These are phyloP conservation scores for Truncatella angustata DNA, from an alignment of 2,329 filamentous ascomycete species.

Conservation along the genomic window DNA sequence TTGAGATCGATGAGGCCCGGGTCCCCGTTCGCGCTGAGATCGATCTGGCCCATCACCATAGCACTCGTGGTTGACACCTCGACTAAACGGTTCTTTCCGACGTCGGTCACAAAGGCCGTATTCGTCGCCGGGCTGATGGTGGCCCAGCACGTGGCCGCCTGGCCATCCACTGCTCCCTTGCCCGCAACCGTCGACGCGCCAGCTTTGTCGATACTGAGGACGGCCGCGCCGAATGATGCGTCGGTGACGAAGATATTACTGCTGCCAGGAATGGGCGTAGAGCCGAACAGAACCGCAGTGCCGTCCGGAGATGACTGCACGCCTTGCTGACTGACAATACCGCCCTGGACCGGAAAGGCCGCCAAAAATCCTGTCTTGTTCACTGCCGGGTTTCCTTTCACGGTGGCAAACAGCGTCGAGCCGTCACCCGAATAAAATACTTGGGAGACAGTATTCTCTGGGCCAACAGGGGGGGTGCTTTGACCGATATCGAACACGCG, in stretches of 20 bases:
- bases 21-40: slow-evolving; percentile 44
- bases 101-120: slow-evolving; percentile 59
- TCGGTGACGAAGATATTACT: slow-evolving; percentile 53
- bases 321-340: slow-evolving; percentile 23
- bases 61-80: slow-evolving; percentile 54
- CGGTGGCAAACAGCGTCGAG: slow-evolving; percentile 49
- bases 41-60: slow-evolving; percentile 39
- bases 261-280: slow-evolving; percentile 41
- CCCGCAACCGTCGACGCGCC: slow-evolving; percentile 33
- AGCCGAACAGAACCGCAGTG: slow-evolving; percentile 59
- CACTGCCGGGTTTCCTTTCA: slow-evolving; percentile 56
- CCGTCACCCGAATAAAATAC: slow-evolving; percentile 58
- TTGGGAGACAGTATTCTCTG: slow-evolving; percentile 58
- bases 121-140: slow-evolving; percentile 45
- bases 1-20: slow-evolving; percentile 55
- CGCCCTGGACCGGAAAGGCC: slow-evolving; percentile 40
- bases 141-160: slow-evolving; percentile 58
- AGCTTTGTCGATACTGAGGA: slow-evolving; percentile 40
- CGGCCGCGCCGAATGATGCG: slow-evolving; percentile 53
- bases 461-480: slow-evolving; percentile 56
- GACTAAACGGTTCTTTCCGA: slow-evolving; percentile 48
- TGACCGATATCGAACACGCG: slow-evolving; percentile 50
- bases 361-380: slow-evolving; percentile 59
- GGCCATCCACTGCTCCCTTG: slow-evolving; percentile 44
- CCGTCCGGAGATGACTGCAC: slow-evolving; percentile 44